Conservation (phyloP, 768 basidiomycete species). For the Mycena venus region DNA sequence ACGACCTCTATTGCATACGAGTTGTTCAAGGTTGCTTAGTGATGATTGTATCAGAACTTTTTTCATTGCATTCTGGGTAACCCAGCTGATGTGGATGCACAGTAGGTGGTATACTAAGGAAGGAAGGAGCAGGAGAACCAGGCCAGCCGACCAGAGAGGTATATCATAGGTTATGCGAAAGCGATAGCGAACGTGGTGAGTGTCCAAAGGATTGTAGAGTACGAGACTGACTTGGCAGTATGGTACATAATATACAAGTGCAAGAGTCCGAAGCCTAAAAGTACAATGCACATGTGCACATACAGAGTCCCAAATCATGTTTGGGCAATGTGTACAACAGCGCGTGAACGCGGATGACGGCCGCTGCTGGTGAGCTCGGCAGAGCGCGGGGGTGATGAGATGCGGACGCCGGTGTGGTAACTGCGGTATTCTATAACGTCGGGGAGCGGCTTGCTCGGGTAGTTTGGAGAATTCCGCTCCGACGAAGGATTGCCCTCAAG, state of each 20-base stretch:
- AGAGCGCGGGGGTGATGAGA: slow-evolving; percentile 57
- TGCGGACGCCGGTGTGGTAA: slow-evolving; percentile 58
- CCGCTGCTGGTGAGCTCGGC: slow-evolving; percentile 41
- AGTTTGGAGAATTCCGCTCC: slow-evolving; percentile 35
- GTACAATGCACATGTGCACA: slow-evolving; percentile 22
- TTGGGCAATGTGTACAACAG: slow-evolving; percentile 45
- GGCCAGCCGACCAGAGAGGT: slow-evolving; percentile 21
- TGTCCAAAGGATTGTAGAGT: slow-evolving; percentile 29
- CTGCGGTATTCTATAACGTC: slow-evolving; percentile 50
- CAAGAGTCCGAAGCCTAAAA: slow-evolving; percentile 1
- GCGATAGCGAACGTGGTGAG: slow-evolving; percentile 25
- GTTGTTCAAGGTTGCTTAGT: slow-evolving; percentile 30
- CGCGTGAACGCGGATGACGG: slow-evolving; percentile 47
- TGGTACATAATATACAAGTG: slow-evolving; percentile 1
- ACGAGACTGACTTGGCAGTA: slow-evolving; percentile 7
- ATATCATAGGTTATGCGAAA: slow-evolving; percentile 29
- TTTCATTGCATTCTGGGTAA: slow-evolving; percentile 24
- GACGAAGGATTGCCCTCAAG: slow-evolving; percentile 39
- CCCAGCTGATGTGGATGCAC: slow-evolving; percentile 3
- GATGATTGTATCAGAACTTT: slow-evolving; percentile 18
- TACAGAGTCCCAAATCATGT: slow-evolving; percentile 33
- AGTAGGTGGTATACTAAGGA: slow-evolving; percentile 25
- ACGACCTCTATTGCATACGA: not conserved
- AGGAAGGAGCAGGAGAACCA: slow-evolving; percentile 23
- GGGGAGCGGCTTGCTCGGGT: slow-evolving; percentile 38